Conservation (phyloP, 2,329 filamentous ascomycete genomes). For the Sporothrix variecibatus region DNA sequence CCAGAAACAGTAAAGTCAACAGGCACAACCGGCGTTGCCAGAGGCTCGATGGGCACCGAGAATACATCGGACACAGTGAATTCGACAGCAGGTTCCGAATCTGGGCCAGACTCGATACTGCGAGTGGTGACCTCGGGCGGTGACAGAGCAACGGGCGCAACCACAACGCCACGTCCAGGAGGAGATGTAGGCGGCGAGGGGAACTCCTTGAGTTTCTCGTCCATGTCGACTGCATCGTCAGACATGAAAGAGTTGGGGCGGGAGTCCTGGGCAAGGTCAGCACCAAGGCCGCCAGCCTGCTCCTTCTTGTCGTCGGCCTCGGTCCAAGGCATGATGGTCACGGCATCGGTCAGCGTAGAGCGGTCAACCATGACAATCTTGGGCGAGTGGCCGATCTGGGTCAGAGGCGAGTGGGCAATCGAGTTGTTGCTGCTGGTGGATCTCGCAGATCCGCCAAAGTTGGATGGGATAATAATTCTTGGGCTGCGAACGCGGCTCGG, state of each 20-base stretch:
- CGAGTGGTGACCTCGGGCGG: slow-evolving; percentile 32
- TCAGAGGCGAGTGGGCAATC: slow-evolving; percentile 47
- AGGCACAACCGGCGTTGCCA: neutral
- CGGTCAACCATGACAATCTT: slow-evolving; percentile 61
- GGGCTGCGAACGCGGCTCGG: slow-evolving; percentile 54
- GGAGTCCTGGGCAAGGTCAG: neutral
- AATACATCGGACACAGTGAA: slow-evolving; percentile 27
- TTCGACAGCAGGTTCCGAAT: neutral
- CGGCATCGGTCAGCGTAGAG: slow-evolving; percentile 62
- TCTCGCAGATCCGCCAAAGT: slow-evolving; percentile 3
- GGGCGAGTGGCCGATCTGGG: slow-evolving; percentile 53
- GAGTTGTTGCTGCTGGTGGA: slow-evolving; percentile 21
- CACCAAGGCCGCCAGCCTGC: neutral
- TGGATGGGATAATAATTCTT: slow-evolving; percentile 48
- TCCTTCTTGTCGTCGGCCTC: slow-evolving; percentile 21
- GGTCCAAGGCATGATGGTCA: slow-evolving; percentile 42
- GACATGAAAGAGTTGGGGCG: slow-evolving; percentile 29
- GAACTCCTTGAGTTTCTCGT: slow-evolving; percentile 56
- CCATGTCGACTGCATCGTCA: slow-evolving; percentile 38
- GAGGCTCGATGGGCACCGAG: slow-evolving; percentile 25
- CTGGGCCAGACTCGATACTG: neutral
- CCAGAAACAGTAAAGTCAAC: slow-evolving; percentile 25
- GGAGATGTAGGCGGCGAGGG: slow-evolving; percentile 54
- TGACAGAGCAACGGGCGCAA: slow-evolving; percentile 35
- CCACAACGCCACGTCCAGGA: slow-evolving; percentile 32